Base-by-base conservation (phyloP, 2,329 filamentous ascomycete genomes). In the Bipolaris zeicola region DNA sequence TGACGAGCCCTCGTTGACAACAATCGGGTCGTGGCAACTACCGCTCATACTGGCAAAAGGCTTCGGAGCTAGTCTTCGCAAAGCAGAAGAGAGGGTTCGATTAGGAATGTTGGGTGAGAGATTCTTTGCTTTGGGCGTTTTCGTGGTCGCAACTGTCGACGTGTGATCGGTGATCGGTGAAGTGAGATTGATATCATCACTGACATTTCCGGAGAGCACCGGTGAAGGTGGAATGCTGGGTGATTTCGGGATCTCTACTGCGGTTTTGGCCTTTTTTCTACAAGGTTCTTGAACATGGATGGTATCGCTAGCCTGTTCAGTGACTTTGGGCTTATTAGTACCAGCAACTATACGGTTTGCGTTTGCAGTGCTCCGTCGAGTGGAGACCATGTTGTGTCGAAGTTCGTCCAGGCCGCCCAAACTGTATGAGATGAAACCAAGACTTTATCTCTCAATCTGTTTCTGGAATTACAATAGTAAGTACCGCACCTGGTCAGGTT, bases 21-120 rank as follows among this genome's bases (percentile, higher is more conserved):
- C 52, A n/a, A 72, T 72, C 13, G 69, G 69, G 22, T 70, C 61
- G 6, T 64, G 49, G 4, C 50, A 49, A 39, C 61, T 68, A 42
- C 67, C 67, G 28, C 55, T 47, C 34, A 38, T 45, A 14, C 44
- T 43, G 20, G 14, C 38, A 3, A 31, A 24, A 22, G 50, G 33
- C 34, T 55, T 57, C n/a, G 44, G 18, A 11, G 37, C 33, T 16
- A 47, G 50, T 3, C 26, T 44, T 14, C 38, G 52, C 5, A 57
- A 10, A 6, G 49, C 22, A 18, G 53, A 55, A 33, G 44, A 47
- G 8, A 37, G 10, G 1, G 5, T 46, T 28, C 18, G n/a, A 22
- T 38, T n/a, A 36, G 24, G 2, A 28, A 5, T 3, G 18, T n/a
- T 20, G 26, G 11, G 11, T 31, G 55, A 39, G 8, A 10, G 7